phyloP scores from a whole-genome alignment of 108 stramenopile genomes.

The Skeletonema costatum region DNA sequence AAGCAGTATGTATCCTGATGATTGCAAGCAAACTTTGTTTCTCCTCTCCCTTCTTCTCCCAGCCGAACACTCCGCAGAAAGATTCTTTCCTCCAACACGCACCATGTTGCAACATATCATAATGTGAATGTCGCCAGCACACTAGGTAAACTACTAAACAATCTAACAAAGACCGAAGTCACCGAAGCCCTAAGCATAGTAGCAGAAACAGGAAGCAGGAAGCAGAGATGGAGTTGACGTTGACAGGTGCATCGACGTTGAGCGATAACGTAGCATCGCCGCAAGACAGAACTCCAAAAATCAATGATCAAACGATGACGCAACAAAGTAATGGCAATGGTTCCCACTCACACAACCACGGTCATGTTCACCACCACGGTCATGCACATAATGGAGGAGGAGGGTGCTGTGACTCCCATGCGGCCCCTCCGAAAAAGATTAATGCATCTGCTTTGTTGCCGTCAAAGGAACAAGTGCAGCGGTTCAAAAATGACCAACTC shows the following conservation, averaged over 20 bases:
- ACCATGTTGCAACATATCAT: too few species aligned
- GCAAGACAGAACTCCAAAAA: neutral
- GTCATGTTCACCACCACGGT: constrained; percentile 9
- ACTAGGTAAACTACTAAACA: too few species aligned
- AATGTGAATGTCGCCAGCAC: too few species aligned
- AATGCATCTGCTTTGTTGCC: constrained; percentile 53
- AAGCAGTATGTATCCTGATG: too few species aligned
- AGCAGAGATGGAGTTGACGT: constrained; percentile 58
- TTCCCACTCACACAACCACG: constrained; percentile 23
- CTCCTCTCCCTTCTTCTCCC: too few species aligned
- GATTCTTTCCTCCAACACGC: too few species aligned
- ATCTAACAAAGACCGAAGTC: too few species aligned
- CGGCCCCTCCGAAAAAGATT: constrained; percentile 30
- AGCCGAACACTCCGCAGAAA: too few species aligned
- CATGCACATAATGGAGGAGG: constrained; percentile 23
- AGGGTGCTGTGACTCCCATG: constrained; percentile 8
- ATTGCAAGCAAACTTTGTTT: too few species aligned
- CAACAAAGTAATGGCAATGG: neutral
- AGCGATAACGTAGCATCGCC: constrained; percentile 9
- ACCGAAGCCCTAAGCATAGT: too few species aligned
- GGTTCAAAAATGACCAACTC: constrained; percentile 33
- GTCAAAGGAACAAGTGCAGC: constrained; percentile 46
- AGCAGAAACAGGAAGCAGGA: neutral
- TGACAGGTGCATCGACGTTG: constrained; percentile 71
- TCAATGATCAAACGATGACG: neutral